phyloP scores from a whole-genome alignment of 2,329 filamentous ascomycete species.

The Acrocalymma vagum region DNA sequence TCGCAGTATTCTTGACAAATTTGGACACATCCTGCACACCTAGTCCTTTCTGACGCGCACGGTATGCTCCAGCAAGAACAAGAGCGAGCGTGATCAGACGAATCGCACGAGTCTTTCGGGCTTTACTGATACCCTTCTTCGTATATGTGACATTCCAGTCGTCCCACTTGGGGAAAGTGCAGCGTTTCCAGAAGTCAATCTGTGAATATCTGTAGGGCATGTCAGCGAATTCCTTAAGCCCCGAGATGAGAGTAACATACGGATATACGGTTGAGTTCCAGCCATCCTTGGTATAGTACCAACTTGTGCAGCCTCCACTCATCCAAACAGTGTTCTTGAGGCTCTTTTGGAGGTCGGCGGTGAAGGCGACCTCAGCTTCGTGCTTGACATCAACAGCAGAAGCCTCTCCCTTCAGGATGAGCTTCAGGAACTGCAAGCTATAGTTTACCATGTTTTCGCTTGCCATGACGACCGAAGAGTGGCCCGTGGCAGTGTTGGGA shows the following conservation, averaged over 20 bases:
- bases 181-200: slow-evolving; percentile 59
- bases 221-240: too few species aligned
- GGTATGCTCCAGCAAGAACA: slow-evolving; percentile 31
- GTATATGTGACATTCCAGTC: slow-evolving; percentile 64
- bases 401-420: slow-evolving; percentile 86
- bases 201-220: slow-evolving; percentile 63
- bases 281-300: slow-evolving; percentile 78
- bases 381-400: slow-evolving; percentile 84
- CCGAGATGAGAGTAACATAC: slow-evolving; percentile 33
- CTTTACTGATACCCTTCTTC: slow-evolving; percentile 52
- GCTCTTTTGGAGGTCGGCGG: slow-evolving; percentile 50
- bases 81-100: slow-evolving; percentile 27
- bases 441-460: slow-evolving; percentile 70
- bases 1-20: too few species aligned
- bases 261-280: slow-evolving; percentile 77
- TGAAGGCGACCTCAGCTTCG: slow-evolving; percentile 76
- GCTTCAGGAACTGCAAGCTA: slow-evolving; percentile 65
- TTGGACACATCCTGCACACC: slow-evolving; percentile 30
- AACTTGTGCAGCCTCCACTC: slow-evolving; percentile 64
- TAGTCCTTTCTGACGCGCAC: slow-evolving; percentile 32
- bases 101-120: slow-evolving; percentile 24
- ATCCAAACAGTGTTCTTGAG: slow-evolving; percentile 62
- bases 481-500: slow-evolving; percentile 70
- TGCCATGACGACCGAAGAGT: slow-evolving; percentile 67
- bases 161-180: slow-evolving; percentile 62